Conservation (phyloP, 2,329 filamentous ascomycete species). For the Huntiella omanensis region DNA sequence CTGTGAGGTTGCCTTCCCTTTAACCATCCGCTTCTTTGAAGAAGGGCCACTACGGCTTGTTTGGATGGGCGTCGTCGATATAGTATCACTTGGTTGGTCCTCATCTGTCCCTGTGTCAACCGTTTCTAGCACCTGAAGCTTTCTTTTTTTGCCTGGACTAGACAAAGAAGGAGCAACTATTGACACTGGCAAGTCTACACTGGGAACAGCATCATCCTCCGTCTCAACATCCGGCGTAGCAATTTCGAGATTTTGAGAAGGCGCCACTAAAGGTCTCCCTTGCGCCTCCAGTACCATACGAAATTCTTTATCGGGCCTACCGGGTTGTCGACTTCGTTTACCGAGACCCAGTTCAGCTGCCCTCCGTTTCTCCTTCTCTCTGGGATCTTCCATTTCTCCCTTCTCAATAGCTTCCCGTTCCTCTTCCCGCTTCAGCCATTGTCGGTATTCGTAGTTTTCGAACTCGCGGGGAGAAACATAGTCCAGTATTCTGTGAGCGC, state of each 20-base stretch:
- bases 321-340: not conserved
- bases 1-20: not conserved
- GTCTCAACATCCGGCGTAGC: not conserved
- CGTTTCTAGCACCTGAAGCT: not conserved
- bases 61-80: not conserved
- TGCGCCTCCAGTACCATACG: not conserved
- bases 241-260: not conserved
- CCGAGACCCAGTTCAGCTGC: not conserved
- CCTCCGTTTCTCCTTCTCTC: not conserved
- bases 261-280: not conserved
- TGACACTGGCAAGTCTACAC: not conserved
- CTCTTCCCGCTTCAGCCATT: conserved; percentile 25
- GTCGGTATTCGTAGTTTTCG: conserved; percentile 36
- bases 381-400: conserved; percentile 10
- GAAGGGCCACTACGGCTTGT: not conserved
- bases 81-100: not conserved
- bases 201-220: not conserved
- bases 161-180: not conserved
- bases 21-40: not conserved
- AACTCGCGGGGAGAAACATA: conserved; percentile 38
- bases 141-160: not conserved
- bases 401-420: conserved; percentile 18
- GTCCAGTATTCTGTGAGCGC: conserved; percentile 29
- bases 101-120: not conserved
- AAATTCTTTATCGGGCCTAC: not conserved